Base-by-base conservation (phyloP, 2,329 filamentous ascomycete genomes). In the Harringtonia aguacate region DNA sequence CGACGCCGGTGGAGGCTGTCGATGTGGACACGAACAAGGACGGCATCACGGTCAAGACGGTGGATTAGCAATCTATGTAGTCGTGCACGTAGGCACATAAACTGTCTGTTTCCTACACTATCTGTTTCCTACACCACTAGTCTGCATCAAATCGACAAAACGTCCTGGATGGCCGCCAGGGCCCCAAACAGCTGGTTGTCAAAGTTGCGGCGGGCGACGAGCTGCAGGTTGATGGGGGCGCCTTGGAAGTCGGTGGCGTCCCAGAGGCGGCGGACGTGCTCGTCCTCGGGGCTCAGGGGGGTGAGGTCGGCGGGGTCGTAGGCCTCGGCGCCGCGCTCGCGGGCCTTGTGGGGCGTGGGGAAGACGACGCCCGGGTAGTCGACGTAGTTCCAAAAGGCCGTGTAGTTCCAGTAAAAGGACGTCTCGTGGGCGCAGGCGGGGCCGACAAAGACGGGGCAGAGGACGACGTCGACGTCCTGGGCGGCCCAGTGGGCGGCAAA, bases 311-410 rank as follows among this genome's bases (percentile, higher is more conserved):
- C 46, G 1, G 46, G 33, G 1, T 50, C 46, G 4, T 60, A 60
- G 2, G 36, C 30, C 44, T 62, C 61, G 8, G 49, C 46, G 2
- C 53, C 56, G 40, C 57, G 54, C 24, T 40, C 43, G 28, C 35
- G n/a, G 8, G 58, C 56, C 43, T 46, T 56, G 27, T 64, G 47
- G 0, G 60, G 58, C 1, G 61, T 64, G 0, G 80, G 80, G 53
- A 85, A 81, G 0, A 77, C 67, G 7, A 73, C 57, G 13, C 68
- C 72, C 1, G 80, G 77, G 56, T 82, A 83, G 55, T 85, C 79
- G 1, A 85, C 67, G 35, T 84, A 53, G 55, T 85, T 85, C 79
- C 79, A 86, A 47, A 79, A 72, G 1, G 72, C 64, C 0, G 77
- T 82, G 51, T 85, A 85, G 2, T 70, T 70, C 79, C 80, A 86